Evolutionary conservation across 257 asterid species (phyloP), one percentile per base, ranked within the genome.

Genomic region (Nicotiana otophora): DNA sequence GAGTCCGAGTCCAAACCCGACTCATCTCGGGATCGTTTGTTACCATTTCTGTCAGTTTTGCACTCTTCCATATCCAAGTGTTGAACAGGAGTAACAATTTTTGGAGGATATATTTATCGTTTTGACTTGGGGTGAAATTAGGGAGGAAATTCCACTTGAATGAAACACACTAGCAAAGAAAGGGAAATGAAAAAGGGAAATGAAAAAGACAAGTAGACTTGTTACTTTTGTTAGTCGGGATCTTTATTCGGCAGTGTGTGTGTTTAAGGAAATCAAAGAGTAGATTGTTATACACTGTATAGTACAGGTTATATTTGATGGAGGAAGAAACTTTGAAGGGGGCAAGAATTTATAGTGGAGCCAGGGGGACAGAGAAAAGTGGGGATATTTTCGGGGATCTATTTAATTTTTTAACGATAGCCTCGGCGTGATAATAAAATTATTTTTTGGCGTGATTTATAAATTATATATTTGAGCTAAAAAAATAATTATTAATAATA

Each of bases 21-120:
- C 83, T 77, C 88, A 3, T 75, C 65, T 7, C 88, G 85, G 80
- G 2, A 55, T 70, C 90, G 83, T 46, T 85, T 89, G 65, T 54
- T 72, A 62, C 7, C 46, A 12, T 10, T n/a, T 33, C 4, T 55
- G 11, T 55, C 77, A 11, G 30, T 19, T 19, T 5, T 33, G 82
- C 30, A 34, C 46, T 60, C 76, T 64, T 79, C 46, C 80, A 74
- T 87, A 77, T 79, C 83, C 23, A 28, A 20, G n/a, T 20, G 14
- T 46, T 74, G 42, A 69, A 34, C 10, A 17, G 19, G 1, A 31
- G 77, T 36, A 6, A 39, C 10, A 39, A 10, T n/a, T 53, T 11
- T 53, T 0, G 62, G 23, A 7, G 31, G 26, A 69, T 46, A 23
- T 33, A 14, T 20, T 31, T 53, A 15, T 15, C 20, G 80, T 5